Percentiles rank a stretch among this genome's conserved stretches.
Evolutionary conservation across 176 grass and related monocot species (phyloP).

Genomic region (Pontederia paniculata): DNA sequence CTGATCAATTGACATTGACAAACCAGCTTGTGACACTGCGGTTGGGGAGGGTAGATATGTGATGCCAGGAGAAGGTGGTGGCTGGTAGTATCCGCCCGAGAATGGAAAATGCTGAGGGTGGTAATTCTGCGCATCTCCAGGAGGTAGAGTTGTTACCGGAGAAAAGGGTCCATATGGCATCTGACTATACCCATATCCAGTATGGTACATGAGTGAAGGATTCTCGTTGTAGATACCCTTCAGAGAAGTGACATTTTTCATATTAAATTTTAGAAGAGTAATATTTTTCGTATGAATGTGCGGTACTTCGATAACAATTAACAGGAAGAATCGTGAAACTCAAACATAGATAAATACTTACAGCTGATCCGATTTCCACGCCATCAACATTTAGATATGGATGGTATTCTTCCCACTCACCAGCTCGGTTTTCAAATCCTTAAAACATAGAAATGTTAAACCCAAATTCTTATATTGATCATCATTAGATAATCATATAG

Average conservation of each 20-base stretch:
- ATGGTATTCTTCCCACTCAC: slow-evolving; percentile 66
- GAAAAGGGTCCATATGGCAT: slow-evolving; percentile 90
- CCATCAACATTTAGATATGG: slow-evolving; percentile 54
- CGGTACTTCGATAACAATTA: not conserved
- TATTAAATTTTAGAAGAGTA: slow-evolving; percentile 19
- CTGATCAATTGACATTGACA: slow-evolving; percentile 57
- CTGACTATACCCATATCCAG: slow-evolving; percentile 86
- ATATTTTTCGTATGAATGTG: slow-evolving; percentile 9
- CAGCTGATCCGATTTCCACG: slow-evolving; percentile 50
- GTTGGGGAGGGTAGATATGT: slow-evolving; percentile 59
- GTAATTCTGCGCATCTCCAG: slow-evolving; percentile 84
- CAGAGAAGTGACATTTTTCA: slow-evolving; percentile 12
- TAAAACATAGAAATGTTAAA: slow-evolving; percentile 12
- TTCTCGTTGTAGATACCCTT: slow-evolving; percentile 91
- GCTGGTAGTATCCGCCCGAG: slow-evolving; percentile 86
- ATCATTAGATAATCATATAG: not conserved
- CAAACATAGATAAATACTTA: slow-evolving; percentile 40
- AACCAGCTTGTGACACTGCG: slow-evolving; percentile 61
- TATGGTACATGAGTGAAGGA: slow-evolving; percentile 69
- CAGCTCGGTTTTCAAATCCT: slow-evolving; percentile 49
- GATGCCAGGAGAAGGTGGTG: slow-evolving; percentile 56
- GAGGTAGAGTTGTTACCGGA: slow-evolving; percentile 63
- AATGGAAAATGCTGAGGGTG: slow-evolving; percentile 87
- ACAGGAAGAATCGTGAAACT: slow-evolving; percentile 13
- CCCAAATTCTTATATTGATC: not conserved